Evolutionary conservation across 306 rosid genomes (phyloP).

Genomic region (Fragaria nilgerrensis): DNA sequence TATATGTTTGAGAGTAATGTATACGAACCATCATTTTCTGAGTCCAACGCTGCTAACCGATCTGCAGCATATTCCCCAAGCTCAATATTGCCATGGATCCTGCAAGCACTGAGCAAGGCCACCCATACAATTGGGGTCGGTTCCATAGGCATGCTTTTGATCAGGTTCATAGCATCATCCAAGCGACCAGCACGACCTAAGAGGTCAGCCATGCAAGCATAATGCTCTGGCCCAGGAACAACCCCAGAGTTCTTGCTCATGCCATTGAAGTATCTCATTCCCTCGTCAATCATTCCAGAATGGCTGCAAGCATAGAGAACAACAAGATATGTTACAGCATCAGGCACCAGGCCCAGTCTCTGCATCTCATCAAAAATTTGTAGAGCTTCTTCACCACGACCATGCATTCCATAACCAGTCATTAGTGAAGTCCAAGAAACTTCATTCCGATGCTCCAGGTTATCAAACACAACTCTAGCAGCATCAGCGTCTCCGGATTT

Average conservation of each 20-base stretch:
- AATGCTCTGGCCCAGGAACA: slow-evolving; percentile 71
- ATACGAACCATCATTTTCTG: slow-evolving; percentile 69
- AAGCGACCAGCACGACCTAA: slow-evolving; percentile 78
- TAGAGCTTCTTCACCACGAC: slow-evolving; percentile 75
- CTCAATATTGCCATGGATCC: slow-evolving; percentile 64
- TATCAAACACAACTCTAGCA: slow-evolving; percentile 63
- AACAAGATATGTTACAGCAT: slow-evolving; percentile 72
- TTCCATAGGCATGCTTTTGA: slow-evolving; percentile 64
- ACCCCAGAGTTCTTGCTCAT: slow-evolving; percentile 60
- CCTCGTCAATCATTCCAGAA: slow-evolving; percentile 72
- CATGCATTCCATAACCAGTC: slow-evolving; percentile 86
- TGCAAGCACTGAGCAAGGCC: slow-evolving; percentile 72
- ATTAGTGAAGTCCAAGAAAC: slow-evolving; percentile 88
- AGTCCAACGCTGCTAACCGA: slow-evolving; percentile 42
- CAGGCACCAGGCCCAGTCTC: slow-evolving; percentile 46
- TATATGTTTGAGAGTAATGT: slow-evolving; percentile 86
- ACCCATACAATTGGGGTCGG: slow-evolving; percentile 75
- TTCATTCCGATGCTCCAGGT: slow-evolving; percentile 47
- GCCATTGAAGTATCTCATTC: slow-evolving; percentile 54
- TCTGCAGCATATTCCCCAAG: slow-evolving; percentile 77
- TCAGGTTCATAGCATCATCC: slow-evolving; percentile 57
- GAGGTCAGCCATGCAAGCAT: slow-evolving; percentile 89
- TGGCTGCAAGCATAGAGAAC: slow-evolving; percentile 88
- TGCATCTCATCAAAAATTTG: slow-evolving; percentile 60
- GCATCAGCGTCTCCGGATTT: slow-evolving; percentile 78